A percentile compares a stretch with the other conserved stretches of the same genome.
phyloP scores from a whole-genome alignment of 345 rosid genomes.

The Capsella bursapastoris region DNA sequence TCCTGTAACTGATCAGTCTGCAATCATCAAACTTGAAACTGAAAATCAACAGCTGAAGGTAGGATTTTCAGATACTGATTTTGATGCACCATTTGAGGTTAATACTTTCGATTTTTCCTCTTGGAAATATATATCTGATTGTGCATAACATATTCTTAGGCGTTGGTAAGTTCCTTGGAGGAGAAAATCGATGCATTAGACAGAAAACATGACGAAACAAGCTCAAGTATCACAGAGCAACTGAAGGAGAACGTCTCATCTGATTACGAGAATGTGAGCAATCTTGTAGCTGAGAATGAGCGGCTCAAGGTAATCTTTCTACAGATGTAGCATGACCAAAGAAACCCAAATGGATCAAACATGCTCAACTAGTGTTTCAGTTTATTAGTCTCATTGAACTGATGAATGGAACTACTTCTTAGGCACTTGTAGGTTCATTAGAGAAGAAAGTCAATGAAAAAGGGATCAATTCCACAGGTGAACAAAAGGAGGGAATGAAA shows the following conservation, averaged over 20 bases:
- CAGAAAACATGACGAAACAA: conserved; percentile 80
- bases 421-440: conserved; percentile 69
- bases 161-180: conserved; percentile 73
- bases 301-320: conserved; percentile 67
- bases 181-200: conserved; percentile 78
- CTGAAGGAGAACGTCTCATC: conserved; percentile 53
- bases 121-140: conserved; percentile 29
- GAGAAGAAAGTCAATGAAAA: conserved; percentile 74
- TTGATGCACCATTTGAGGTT: conserved; percentile 19
- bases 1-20: conserved; percentile 62
- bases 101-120: conserved; percentile 13
- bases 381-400: conserved; percentile 21
- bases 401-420: conserved; percentile 36
- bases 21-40: conserved; percentile 62
- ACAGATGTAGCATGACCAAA: conserved; percentile 18
- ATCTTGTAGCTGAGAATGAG: conserved; percentile 81
- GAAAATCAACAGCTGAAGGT: conserved; percentile 95
- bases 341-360: conserved; percentile 19
- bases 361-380: not conserved
- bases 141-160: conserved; percentile 48
- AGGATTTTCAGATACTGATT: conserved; percentile 30
- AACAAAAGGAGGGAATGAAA: conserved; percentile 19
- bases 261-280: conserved; percentile 63
- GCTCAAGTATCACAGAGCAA: conserved; percentile 70
- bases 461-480: conserved; percentile 49